Base-by-base conservation (phyloP, 176 grass and related monocot genomes). In the Bonia amplexicaulis region DNA sequence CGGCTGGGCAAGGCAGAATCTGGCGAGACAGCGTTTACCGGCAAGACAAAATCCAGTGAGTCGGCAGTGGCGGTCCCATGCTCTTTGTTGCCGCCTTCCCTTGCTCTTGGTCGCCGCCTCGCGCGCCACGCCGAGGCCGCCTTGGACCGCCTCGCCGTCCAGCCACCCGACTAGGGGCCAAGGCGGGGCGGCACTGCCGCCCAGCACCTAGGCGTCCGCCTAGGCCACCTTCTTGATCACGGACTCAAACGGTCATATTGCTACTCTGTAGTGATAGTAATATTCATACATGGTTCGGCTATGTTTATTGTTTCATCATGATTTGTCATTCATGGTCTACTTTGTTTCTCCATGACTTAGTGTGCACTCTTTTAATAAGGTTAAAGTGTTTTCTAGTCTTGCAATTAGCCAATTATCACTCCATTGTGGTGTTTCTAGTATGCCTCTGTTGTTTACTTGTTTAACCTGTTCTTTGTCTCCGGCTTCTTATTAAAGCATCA, bases 401-500 rank as follows among this genome's bases (percentile, higher is more conserved):
- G 76, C 67, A 41, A n/a, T 71, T 62, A 68, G 8, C 53, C 33
- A 51, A 68, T 77, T 67, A 60, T 39, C 41, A 61, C 48, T 81
- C 42, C 54, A 13, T 25, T 87, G 13, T 75, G 37, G 26, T 76
- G 19, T 80, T 69, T 76, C 4, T 77, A 69, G 72, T 70, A 77
- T 69, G 64, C 5, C 22, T 47, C 22, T 71, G 23, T 67, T 74
- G 46, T 77, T 37, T 37, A 37, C 31, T 33, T 37, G 35, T 37
- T 4, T 37, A 37, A 37, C 39, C 40, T 83, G 33, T 69, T 83
- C 51, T 31, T 31, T 63, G 54, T 46, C 63, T 88, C 44, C 23
- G 16, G 29, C 80, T 52, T 59, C 70, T 82, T 76, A 87, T 82
- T 76, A 87, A 82, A 60, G 62, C 49, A 51, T 71, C 53, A 1